Evolutionary conservation across 257 asterid genomes (phyloP), one percentile per base, ranked within the genome.

Genomic region (Solanum megistacrolobum): DNA sequence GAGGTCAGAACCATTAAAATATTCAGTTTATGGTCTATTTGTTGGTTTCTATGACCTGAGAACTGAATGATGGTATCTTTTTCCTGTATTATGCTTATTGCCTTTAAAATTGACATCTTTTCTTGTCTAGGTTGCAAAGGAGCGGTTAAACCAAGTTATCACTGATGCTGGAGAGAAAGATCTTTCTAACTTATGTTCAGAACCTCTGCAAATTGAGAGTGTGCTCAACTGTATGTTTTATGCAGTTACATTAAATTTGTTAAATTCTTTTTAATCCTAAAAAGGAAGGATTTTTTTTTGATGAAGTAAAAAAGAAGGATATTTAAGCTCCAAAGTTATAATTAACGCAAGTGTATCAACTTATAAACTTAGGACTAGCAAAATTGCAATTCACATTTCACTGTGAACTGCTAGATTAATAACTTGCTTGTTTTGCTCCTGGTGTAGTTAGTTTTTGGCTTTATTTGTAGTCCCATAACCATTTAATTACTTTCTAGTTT

Each of bases 121-220:
- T 84, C 88, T 84, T 89, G 86, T 89, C 81, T 92, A 97, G 99
- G 98, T 89, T 87, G 94, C 95, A 35, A 95, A 94, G 91, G 99
- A 93, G 89, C 94, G 95, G 90, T 90, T 96, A 90, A 96, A 91
- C 89, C 94, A 94, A 91, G 95, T 95, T 85, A 93, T 96, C 89
- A 93, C 94, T 88, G 91, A 88, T 87, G 97, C 95, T 14, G 99
- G 96, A 86, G 98, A 95, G 86, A 86, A 89, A 83, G 96, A 92
- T 91, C 89, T 92, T 87, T 84, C 94, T 16, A 95, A 92, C 18
- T 89, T 93, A 89, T 92, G 91, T 83, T 91, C 98, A 65, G 91
- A 88, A 79, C 92, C 96, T 65, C 94, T 93, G 46, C 90, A 91
- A 86, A 91, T 92, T 87, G 97, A 94, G 88, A 88, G 93, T 39